phyloP scores from a whole-genome alignment of 2,329 filamentous ascomycete genomes.

The Phyllosticta capitalensis region DNA sequence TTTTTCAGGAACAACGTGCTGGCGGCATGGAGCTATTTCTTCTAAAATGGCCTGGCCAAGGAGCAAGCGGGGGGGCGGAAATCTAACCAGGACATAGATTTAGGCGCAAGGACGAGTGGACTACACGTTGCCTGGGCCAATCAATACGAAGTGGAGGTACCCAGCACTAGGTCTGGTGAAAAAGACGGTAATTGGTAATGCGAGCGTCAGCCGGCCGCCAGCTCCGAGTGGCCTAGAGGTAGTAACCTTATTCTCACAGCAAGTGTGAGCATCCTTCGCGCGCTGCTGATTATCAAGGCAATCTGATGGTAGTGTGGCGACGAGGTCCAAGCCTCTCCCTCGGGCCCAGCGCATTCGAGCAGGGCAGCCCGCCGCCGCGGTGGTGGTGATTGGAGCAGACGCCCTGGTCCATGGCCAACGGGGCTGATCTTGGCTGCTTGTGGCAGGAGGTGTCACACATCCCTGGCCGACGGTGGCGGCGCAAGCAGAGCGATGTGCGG shows the following conservation, averaged over 20 bases:
- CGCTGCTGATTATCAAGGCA: background rate
- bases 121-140: constrained; percentile 1
- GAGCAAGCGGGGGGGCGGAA: background rate
- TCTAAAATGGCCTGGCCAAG: background rate
- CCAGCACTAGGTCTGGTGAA: background rate
- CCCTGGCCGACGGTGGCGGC: constrained; percentile 9
- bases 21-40: constrained; percentile 4
- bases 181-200: constrained; percentile 7
- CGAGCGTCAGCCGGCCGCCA: constrained; percentile 10
- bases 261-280: constrained; percentile 8
- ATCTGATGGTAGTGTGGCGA: constrained; percentile 5
- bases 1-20: constrained; percentile 6
- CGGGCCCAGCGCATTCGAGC: constrained; percentile 3
- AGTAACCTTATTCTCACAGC: constrained; percentile 9
- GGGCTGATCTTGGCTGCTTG: constrained; percentile 5
- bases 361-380: constrained; percentile 8
- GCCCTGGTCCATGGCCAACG: background rate
- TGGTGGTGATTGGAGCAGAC: constrained; percentile 6
- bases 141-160: constrained; percentile 2
- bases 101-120: constrained; percentile 5
- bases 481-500: constrained; percentile 7
- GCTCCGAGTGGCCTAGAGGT: constrained; percentile 4
- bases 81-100: constrained; percentile 3
- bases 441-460: constrained; percentile 8
- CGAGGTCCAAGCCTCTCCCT: background rate